Evolutionary conservation across 345 rosid genomes (phyloP).

Genomic region (Populus alba): DNA sequence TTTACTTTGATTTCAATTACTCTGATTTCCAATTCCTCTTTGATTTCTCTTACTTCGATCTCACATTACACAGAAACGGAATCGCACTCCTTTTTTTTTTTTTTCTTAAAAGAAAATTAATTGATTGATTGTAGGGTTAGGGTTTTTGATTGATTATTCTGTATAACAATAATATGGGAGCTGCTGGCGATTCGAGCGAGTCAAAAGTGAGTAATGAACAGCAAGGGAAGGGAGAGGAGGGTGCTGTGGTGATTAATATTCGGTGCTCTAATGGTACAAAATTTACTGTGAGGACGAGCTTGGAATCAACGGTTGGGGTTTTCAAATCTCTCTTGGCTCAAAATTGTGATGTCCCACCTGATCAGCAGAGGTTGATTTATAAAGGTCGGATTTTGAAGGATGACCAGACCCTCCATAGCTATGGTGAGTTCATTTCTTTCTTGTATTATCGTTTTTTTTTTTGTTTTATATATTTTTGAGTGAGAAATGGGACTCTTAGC

Average conservation of each 20-base stretch:
- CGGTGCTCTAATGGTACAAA: slow-evolving; percentile 66
- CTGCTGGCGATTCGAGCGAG: slow-evolving; percentile 66
- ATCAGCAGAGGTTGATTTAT: slow-evolving; percentile 79
- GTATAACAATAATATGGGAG: slow-evolving; percentile 32
- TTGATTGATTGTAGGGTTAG: slow-evolving; percentile 10
- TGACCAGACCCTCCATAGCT: slow-evolving; percentile 66
- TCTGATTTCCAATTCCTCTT: background rate
- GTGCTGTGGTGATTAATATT: slow-evolving; percentile 44
- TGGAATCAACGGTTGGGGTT: slow-evolving; percentile 53
- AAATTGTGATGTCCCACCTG: slow-evolving; percentile 65
- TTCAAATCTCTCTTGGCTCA: slow-evolving; percentile 60
- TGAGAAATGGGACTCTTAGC: background rate
- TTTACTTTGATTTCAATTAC: background rate
- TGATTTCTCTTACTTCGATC: background rate
- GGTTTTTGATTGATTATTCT: slow-evolving; percentile 13
- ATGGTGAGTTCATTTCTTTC: slow-evolving; percentile 38
- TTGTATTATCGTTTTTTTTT: background rate
- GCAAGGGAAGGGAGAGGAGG: slow-evolving; percentile 16
- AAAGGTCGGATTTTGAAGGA: slow-evolving; percentile 86
- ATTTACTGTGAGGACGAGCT: slow-evolving; percentile 46
- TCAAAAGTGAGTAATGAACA: slow-evolving; percentile 30
- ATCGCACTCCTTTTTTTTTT: background rate
- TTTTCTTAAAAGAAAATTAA: background rate
- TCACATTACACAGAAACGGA: background rate
- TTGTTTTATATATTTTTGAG: background rate